Evolutionary conservation across 371 early-diverging fungal genomes (phyloP), one percentile per base, ranked within the genome.

Genomic region (Rhizopus microsporus): DNA sequence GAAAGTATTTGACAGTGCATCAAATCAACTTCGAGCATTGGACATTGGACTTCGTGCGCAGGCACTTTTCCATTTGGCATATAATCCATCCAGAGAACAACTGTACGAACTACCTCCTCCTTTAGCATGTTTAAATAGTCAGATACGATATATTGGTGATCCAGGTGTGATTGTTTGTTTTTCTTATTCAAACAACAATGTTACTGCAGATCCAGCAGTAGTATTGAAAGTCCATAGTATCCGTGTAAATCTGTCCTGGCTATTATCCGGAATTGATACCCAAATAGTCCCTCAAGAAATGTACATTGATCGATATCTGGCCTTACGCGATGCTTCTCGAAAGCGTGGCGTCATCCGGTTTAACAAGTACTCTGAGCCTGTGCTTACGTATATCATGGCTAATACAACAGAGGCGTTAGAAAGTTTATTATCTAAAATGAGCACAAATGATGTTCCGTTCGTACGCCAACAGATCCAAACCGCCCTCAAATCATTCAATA

Each of bases 81-180:
- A 71, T 53, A 74, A 74, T 42, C 63, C 71, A n/a, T 56, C 62
- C 15, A 47, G 61, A 5, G 67, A 71, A 17, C 63, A 68, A 10
- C 17, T 67, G 1, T 67, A 68, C 38, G 59, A 54, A 8, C 31
- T 71, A 7, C 59, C 52, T n/a, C 38, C 48, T 32, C 16, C 51
- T 47, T 47, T n/a, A 39, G 43, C 12, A 15, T 2, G n/a, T 10
- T 15, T 37, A 8, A 31, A 40, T 17, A 17, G 34, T 9, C 47
- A 58, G 32, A 39, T 49, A 12, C 56, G 53, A 8, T 71, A 64
- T 37, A 56, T 69, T 9, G 75, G 75, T 29, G 75, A 74, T 63
- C 57, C 56, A 35, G 62, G 67, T 23, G 23, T 74, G 37, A 60
- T 71, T 16, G 31, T 71, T 13, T 23, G 60, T 0, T 53, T 66